Conservation (phyloP, 805 yeast genomes). For the Saturnispora sekii region DNA sequence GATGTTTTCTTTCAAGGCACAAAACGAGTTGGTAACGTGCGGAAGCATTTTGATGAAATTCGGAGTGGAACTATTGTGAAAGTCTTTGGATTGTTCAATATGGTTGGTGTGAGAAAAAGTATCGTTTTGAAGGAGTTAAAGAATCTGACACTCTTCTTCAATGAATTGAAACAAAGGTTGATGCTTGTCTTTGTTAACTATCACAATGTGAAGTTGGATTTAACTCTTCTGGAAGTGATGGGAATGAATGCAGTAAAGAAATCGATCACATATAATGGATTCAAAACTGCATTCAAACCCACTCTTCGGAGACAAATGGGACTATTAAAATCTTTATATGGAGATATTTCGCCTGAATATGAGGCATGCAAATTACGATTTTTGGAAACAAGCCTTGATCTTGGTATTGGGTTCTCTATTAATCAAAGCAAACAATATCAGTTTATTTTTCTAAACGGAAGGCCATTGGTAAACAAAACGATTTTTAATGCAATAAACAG, state of each 20-base stretch:
- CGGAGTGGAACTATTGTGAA: constrained; percentile 31
- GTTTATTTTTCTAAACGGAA: constrained; percentile 36
- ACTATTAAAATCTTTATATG: constrained; percentile 25
- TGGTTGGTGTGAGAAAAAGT: constrained; percentile 34
- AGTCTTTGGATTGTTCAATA: constrained; percentile 32
- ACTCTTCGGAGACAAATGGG: constrained; percentile 4
- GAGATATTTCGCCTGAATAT: constrained; percentile 18
- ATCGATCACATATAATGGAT: neutral
- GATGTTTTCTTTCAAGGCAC: constrained; percentile 15
- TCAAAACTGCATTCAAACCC: neutral
- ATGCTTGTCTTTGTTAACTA: constrained; percentile 23
- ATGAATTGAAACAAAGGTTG: constrained; percentile 17
- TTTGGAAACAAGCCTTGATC: constrained; percentile 23
- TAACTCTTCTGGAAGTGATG: neutral
- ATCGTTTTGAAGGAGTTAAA: constrained; percentile 14
- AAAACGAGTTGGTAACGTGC: constrained; percentile 1
- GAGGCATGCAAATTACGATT: constrained; percentile 23
- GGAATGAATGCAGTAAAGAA: neutral
- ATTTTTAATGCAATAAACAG: constrained; percentile 19
- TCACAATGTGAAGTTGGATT: constrained; percentile 17
- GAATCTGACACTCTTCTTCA: neutral
- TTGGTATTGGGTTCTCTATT: constrained; percentile 32
- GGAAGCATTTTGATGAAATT: neutral
- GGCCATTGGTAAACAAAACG: constrained; percentile 21
- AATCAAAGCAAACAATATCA: constrained; percentile 32